phyloP scores from a whole-genome alignment of 768 basidiomycete species.

The Jaapia argillacea region DNA sequence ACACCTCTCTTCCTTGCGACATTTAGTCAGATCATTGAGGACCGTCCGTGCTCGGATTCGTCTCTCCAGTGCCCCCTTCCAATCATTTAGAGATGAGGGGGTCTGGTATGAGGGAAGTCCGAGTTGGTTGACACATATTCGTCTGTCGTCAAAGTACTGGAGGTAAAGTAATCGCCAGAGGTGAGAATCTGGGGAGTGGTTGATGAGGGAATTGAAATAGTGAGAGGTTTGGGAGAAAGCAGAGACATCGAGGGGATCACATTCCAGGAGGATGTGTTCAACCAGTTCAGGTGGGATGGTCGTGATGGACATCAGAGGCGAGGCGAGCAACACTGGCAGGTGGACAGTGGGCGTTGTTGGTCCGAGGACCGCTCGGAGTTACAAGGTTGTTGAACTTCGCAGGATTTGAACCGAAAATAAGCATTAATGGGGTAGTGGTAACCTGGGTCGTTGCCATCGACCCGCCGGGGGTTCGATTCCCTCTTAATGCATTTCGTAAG shows the following conservation, averaged over 20 bases:
- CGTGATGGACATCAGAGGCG: constrained; percentile 8
- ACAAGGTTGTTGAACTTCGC: too few relatives aligned
- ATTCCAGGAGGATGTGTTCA: constrained; percentile 22
- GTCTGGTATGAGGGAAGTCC: neutral
- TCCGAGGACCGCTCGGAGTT: too few relatives aligned
- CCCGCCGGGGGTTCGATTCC: constrained; percentile 87
- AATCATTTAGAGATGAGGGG: neutral
- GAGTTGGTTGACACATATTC: neutral
- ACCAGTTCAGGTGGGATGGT: constrained; percentile 24
- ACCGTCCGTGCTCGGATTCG: neutral
- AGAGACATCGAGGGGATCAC: constrained; percentile 18
- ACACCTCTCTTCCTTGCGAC: neutral
- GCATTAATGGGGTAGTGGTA: constrained; percentile 60
- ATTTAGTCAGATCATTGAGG: constrained; percentile 9
- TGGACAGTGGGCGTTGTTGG: too few relatives aligned
- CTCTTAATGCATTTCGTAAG: constrained; percentile 73
- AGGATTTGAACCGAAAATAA: too few relatives aligned
- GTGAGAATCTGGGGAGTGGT: constrained; percentile 20
- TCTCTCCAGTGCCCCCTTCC: neutral
- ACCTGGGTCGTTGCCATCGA: constrained; percentile 64
- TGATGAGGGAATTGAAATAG: constrained; percentile 18
- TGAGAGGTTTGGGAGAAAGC: constrained; percentile 24
- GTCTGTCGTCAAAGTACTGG: constrained; percentile 24
- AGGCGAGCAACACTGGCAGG: too few relatives aligned
- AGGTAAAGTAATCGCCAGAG: constrained; percentile 31